These are phyloP conservation scores for Aechmea fasciata DNA, from an alignment of 176 grass and related monocot genomes.

Conservation along the genomic window DNA sequence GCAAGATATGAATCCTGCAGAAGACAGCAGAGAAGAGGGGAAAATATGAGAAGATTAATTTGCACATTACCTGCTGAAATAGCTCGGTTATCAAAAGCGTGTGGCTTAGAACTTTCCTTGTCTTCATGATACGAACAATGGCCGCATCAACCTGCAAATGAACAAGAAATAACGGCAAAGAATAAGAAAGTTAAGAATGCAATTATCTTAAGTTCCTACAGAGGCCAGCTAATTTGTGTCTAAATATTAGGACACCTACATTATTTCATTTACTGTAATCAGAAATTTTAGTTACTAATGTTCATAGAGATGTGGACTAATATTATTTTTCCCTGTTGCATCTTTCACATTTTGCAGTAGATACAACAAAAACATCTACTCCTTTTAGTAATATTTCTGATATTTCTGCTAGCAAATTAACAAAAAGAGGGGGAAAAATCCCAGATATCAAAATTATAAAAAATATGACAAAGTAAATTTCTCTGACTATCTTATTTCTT, in stretches of 20 bases:
- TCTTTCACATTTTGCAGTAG: neutral
- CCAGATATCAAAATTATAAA: neutral
- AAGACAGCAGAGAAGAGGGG: neutral
- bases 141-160: conserved; percentile 77
- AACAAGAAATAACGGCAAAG: neutral
- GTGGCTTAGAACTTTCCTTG: conserved; percentile 89
- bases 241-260: neutral
- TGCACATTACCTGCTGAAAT: conserved; percentile 70
- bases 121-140: conserved; percentile 99
- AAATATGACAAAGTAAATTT: neutral
- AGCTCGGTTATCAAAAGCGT: conserved; percentile 99
- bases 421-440: neutral
- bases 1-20: neutral
- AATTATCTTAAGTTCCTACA: neutral
- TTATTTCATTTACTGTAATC: too few relatives aligned
- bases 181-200: neutral
- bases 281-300: too few relatives aligned
- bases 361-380: neutral
- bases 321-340: neutral
- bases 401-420: too few relatives aligned
- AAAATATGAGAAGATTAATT: neutral
- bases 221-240: neutral
- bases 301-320: too few relatives aligned
- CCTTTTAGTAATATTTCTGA: too few relatives aligned
- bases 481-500: neutral